phyloP scores from a whole-genome alignment of 192 early-diverging fungal genomes.

The Coemansia sp. region DNA sequence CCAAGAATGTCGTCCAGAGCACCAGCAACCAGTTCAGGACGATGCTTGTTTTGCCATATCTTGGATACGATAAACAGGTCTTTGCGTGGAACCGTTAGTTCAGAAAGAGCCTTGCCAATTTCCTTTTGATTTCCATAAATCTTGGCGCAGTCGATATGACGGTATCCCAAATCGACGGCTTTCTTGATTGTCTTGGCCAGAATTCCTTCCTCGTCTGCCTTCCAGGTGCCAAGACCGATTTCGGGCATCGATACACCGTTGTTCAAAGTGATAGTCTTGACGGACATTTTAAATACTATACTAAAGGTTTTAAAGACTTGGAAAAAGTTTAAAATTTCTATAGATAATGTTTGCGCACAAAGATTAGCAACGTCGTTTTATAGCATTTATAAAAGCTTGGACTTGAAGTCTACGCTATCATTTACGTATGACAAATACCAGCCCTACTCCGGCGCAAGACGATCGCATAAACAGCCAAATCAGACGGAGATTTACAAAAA shows the following conservation, averaged over 20 bases:
- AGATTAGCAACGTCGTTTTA: too few relatives aligned
- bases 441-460: too few relatives aligned
- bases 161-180: constrained; percentile 68
- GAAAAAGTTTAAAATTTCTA: too few relatives aligned
- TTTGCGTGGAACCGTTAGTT: constrained; percentile 59
- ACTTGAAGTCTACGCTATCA: too few relatives aligned
- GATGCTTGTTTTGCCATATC: constrained; percentile 66
- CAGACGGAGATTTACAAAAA: too few relatives aligned
- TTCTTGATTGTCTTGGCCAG: constrained; percentile 58
- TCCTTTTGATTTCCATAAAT: constrained; percentile 77
- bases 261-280: too few relatives aligned
- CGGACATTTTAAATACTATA: too few relatives aligned
- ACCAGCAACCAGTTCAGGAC: constrained; percentile 58
- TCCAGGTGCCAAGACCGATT: constrained; percentile 67
- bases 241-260: constrained; percentile 54
- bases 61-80: constrained; percentile 81
- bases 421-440: too few relatives aligned
- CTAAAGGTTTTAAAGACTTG: too few relatives aligned
- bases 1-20: constrained; percentile 64
- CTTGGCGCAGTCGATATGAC: constrained; percentile 69
- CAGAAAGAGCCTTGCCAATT: constrained; percentile 72
- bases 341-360: too few relatives aligned
- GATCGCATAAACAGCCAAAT: too few relatives aligned
- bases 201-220: constrained; percentile 53
- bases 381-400: too few relatives aligned